phyloP scores from a whole-genome alignment of 2,329 filamentous ascomycete genomes.

The Aphanoascus verrucosus region DNA sequence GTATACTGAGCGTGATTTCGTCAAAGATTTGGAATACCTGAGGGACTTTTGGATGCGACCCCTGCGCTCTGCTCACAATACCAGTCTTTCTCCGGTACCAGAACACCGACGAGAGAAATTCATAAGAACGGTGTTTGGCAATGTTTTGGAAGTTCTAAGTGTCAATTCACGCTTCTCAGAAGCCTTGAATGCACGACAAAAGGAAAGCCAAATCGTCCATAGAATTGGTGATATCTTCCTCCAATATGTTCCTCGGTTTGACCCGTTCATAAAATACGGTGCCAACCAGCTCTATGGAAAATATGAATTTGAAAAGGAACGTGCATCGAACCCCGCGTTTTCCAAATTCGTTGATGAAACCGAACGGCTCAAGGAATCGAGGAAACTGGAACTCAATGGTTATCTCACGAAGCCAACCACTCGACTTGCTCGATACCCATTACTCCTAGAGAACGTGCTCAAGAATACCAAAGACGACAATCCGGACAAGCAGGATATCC shows the following conservation, averaged over 20 bases:
- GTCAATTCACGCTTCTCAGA: conserved; percentile 85
- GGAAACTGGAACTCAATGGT: conserved; percentile 92
- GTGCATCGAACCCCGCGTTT: conserved; percentile 73
- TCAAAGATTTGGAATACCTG: conserved; percentile 95
- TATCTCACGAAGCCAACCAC: conserved; percentile 97
- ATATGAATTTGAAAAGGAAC: conserved; percentile 95
- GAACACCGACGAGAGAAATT: conserved; percentile 79
- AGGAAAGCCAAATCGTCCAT: conserved; percentile 76
- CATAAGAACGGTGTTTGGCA: conserved; percentile 88
- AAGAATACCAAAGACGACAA: conserved; percentile 87
- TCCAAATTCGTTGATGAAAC: conserved; percentile 91
- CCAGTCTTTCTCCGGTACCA: conserved; percentile 68
- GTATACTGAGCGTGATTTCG: conserved; percentile 97
- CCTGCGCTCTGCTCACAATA: conserved; percentile 58
- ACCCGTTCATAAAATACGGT: conserved; percentile 92
- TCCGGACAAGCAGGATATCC: conserved; percentile 83
- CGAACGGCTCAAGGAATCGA: conserved; percentile 87
- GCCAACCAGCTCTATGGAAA: conserved; percentile 93
- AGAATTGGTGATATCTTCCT: conserved; percentile 91
- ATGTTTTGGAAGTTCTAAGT: conserved; percentile 85
- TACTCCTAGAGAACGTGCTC: conserved; percentile 79
- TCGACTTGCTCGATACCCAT: conserved; percentile 81
- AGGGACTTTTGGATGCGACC: conserved; percentile 98
- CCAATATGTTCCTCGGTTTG: conserved; percentile 82
- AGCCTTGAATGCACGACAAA: conserved; percentile 78